Evolutionary conservation across 345 rosid genomes (phyloP).

Genomic region (Acer yangbiense): DNA sequence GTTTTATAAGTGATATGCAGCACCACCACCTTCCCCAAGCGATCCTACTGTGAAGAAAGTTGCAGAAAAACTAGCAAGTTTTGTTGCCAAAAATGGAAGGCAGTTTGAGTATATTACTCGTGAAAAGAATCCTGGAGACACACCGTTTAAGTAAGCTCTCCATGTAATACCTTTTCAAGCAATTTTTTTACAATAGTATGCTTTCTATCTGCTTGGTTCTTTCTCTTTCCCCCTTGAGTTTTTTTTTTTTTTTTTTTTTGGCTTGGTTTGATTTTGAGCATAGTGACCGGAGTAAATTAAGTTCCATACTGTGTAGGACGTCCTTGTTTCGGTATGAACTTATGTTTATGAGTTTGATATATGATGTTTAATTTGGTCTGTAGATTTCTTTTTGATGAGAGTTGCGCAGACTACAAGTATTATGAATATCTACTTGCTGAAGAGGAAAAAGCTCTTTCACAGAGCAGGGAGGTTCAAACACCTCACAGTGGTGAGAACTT

Average conservation of each 20-base stretch:
- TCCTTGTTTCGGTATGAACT: not conserved
- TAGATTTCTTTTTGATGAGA: conserved; percentile 89
- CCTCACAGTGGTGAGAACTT: conserved; percentile 52
- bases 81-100: conserved; percentile 98
- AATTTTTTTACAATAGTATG: conserved; percentile 14
- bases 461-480: conserved; percentile 47
- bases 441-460: conserved; percentile 72
- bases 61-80: conserved; percentile 95
- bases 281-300: not conserved
- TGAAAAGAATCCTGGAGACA: conserved; percentile 95
- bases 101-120: conserved; percentile 89
- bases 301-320: not conserved
- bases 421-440: conserved; percentile 72
- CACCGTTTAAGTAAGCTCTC: conserved; percentile 79
- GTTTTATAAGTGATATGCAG: conserved; percentile 99
- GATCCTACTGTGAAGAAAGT: conserved; percentile 95
- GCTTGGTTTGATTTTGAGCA: not conserved
- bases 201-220: not conserved
- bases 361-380: conserved; percentile 14
- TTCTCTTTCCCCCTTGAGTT: not conserved
- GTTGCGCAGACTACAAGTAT: conserved; percentile 83
- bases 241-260: not conserved
- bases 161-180: not conserved
- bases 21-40: conserved; percentile 78
- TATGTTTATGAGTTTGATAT: not conserved